Base-by-base conservation (phyloP, 306 rosid species). In the Prunus fruticosa region DNA sequence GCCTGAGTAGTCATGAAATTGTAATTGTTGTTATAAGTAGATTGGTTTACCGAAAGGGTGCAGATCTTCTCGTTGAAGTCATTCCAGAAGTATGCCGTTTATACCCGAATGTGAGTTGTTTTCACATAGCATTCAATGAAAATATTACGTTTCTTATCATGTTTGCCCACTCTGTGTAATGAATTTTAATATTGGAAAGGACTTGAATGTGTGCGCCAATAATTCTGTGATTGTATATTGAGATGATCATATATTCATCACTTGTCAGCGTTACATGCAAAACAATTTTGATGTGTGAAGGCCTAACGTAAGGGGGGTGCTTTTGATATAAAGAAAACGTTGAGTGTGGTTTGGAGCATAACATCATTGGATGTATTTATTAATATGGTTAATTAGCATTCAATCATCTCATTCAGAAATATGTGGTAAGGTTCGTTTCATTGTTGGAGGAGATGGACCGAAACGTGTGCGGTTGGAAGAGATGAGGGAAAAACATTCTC, bases 381-480 rank as follows among this genome's bases (percentile, higher is more conserved):
- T 63, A 43, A 50, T 47, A 53, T 78, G 52, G 75, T 60, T 76
- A 16, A 57, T 77, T 58, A 60, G 73, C 22, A 11, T 25, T 76
- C 28, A 45, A 23, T 73, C 63, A 53, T 81, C 67, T 77, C 66
- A 81, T 72, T 61, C 65, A 71, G 73, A 69, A 73, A 67, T 83
- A 46, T 83, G 69, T 52, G 34, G 65, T 81, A 80, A 93, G 97
- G 98, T 94, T 69, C 91, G 91, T 69, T 94, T 94, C 81, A 87
- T 94, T 81, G 71, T 94, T 77, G 95, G 96, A 75, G 97, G 96
- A 67, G 97, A 94, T 85, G 96, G 98, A 75, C 90, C 97, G 49
- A 94, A 94, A 86, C 91, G 96, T 22, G 97, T 94, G 81, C 83
- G 97, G 74, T 84, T 92, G 86, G 98, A 94, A 89, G 97, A 94